Evolutionary conservation across 2,329 filamentous ascomycete genomes (phyloP), one percentile per base, ranked within the genome.

Genomic region (Arthroderma sp.): DNA sequence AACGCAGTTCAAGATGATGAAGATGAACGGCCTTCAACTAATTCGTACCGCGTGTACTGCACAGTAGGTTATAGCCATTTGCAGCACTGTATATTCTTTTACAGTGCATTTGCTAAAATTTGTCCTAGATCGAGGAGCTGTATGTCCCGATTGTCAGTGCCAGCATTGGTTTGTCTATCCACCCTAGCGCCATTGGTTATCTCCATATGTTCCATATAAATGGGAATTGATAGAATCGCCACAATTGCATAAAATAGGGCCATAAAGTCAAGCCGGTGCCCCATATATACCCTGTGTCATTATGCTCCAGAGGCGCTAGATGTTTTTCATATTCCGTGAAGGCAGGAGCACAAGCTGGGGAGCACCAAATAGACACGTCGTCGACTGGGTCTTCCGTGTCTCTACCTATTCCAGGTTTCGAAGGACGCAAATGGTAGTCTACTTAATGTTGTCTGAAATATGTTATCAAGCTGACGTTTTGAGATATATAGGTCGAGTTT

Each of bases 401-500:
- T n/a, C 19, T 54, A n/a, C 51, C 51, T 31, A 23, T 54, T 11
- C 51, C 51, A 9, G 51, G 51, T 9, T 11, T 38, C 2, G 31
- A 54, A 39, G 25, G 19, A 4, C 51, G 19, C 51, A 54, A 54
- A 25, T 54, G 51, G 51, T 54, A 54, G 6, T 5, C 11, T 28
- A 25, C 19, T n/a, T 4, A 6, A 3, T 13, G 2, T 7, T 25
- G 9, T 19, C n/a, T 23, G 19, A 1, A 28, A n/a, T 9, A 13
- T 11, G 11, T 9, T 23, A 15, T 4, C 4, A 15, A 13, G 35
- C 33, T 54, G 19, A 54, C 13, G n/a, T 17, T 25, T 13, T 7
- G 17, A 15, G 8, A 28, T 28, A 6, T 38, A n/a, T 38, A 62
- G 61, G 58, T 54, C 58, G 7, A 56, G 51, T 43, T 17, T 62